Conservation (phyloP, 148 eudicot genomes). For the Vaccinium macrocarpon region DNA sequence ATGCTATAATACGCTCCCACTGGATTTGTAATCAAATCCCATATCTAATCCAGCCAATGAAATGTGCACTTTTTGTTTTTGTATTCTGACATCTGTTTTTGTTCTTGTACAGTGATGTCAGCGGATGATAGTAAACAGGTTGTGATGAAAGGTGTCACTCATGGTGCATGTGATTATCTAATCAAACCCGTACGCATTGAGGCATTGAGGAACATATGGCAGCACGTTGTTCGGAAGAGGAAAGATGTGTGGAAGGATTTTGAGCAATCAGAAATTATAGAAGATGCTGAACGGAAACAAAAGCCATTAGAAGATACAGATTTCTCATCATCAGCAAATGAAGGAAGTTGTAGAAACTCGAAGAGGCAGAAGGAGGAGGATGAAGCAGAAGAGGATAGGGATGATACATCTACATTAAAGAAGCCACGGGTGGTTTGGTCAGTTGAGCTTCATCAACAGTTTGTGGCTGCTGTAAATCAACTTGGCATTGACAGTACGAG, state of each 20-base stretch:
- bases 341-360: slow-evolving; percentile 64
- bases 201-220: slow-evolving; percentile 87
- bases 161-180: slow-evolving; percentile 87
- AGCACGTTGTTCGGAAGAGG: slow-evolving; percentile 80
- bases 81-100: slow-evolving; percentile 1
- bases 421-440: slow-evolving; percentile 96
- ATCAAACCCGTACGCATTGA: slow-evolving; percentile 83
- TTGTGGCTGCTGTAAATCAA: slow-evolving; percentile 83
- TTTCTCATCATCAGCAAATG: slow-evolving; percentile 58
- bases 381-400: slow-evolving; percentile 60
- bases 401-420: slow-evolving; percentile 63
- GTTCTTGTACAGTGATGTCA: slow-evolving; percentile 55
- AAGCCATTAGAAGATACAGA: slow-evolving; percentile 55
- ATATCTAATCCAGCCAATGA: neutral
- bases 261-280: slow-evolving; percentile 43
- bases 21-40: neutral
- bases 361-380: slow-evolving; percentile 73
- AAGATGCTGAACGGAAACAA: slow-evolving; percentile 38
- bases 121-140: slow-evolving; percentile 79
- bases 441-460: slow-evolving; percentile 88
- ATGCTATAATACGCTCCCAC: neutral
- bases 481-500: slow-evolving; percentile 90
- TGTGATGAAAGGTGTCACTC: slow-evolving; percentile 85
- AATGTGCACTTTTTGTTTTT: neutral
- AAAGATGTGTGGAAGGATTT: slow-evolving; percentile 44